phyloP scores from a whole-genome alignment of 495 filamentous ascomycete species.

The Xylaria telfairii region DNA sequence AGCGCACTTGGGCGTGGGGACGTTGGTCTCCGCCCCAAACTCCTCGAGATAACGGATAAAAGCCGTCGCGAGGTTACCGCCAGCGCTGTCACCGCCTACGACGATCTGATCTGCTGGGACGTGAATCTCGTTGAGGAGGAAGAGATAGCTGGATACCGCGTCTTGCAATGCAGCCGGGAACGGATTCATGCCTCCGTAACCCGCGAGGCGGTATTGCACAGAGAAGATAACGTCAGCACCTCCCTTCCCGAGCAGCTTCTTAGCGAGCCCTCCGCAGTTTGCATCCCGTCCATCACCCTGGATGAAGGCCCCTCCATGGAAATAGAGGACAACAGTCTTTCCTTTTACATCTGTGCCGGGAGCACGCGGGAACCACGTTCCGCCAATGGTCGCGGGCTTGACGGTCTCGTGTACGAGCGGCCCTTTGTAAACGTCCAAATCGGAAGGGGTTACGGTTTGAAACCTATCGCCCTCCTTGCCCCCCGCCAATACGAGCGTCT shows the following conservation, averaged over 20 bases:
- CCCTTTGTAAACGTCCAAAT: constrained; percentile 22
- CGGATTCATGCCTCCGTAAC: constrained; percentile 32
- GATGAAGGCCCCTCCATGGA: constrained; percentile 59
- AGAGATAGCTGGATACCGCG: constrained; percentile 47
- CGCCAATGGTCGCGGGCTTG: constrained; percentile 30
- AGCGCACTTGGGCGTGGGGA: constrained; percentile 21
- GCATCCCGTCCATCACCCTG: constrained; percentile 43
- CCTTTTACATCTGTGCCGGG: constrained; percentile 11
- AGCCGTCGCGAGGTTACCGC: constrained; percentile 33
- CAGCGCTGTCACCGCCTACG: constrained; percentile 35
- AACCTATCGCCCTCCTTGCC: constrained; percentile 30
- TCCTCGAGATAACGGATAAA: constrained; percentile 46
- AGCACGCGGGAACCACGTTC: constrained; percentile 30
- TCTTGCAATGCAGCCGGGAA: constrained; percentile 56
- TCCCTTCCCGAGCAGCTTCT: constrained; percentile 16
- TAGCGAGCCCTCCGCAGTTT: constrained; percentile 36
- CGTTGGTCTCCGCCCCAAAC: constrained; percentile 36
- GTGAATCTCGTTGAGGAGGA: constrained; percentile 40
- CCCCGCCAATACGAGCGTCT: constrained; percentile 17
- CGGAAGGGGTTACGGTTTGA: constrained; percentile 22
- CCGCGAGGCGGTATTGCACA: constrained; percentile 48
- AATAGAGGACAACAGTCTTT: constrained; percentile 60
- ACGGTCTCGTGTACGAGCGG: constrained; percentile 18
- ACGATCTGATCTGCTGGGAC: constrained; percentile 35
- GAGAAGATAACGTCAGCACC: constrained; percentile 36